Conservation (phyloP, 2,329 filamentous ascomycete genomes). For the Trichoderma gracile region DNA sequence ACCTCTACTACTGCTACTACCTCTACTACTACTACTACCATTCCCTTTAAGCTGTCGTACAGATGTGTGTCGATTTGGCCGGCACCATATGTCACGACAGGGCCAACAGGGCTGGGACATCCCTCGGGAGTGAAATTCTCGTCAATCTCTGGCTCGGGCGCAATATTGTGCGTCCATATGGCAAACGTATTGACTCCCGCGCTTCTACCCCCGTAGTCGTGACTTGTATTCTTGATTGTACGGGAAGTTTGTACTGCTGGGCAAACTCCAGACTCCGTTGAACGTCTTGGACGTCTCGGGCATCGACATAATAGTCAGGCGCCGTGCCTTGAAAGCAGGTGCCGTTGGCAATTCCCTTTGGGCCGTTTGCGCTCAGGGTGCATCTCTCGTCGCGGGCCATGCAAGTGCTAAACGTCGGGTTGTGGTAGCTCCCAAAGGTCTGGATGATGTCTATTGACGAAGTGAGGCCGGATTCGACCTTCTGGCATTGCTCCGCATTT, state of each 20-base stretch:
- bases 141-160: slow-evolving; percentile 7
- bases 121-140: slow-evolving; percentile 9
- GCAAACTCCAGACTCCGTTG: slow-evolving; percentile 19
- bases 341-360: background rate
- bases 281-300: background rate
- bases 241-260: slow-evolving; percentile 14
- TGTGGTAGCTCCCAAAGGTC: slow-evolving; percentile 21
- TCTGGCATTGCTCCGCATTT: slow-evolving; percentile 6
- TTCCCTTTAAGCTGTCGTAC: background rate
- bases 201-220: slow-evolving; percentile 25
- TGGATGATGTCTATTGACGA: slow-evolving; percentile 4
- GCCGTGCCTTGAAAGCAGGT: slow-evolving; percentile 1
- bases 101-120: background rate
- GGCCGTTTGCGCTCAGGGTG: background rate
- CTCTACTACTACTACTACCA: too few species aligned
- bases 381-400: slow-evolving; percentile 17
- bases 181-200: slow-evolving; percentile 19
- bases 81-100: background rate
- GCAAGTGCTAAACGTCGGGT: slow-evolving; percentile 24
- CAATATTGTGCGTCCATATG: slow-evolving; percentile 24
- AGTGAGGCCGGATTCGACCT: background rate
- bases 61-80: background rate
- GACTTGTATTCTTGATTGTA: slow-evolving; percentile 24
- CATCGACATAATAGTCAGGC: background rate
- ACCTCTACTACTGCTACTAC: too few species aligned